Evolutionary conservation across 345 rosid genomes (phyloP).

Genomic region (Pistacia vera): DNA sequence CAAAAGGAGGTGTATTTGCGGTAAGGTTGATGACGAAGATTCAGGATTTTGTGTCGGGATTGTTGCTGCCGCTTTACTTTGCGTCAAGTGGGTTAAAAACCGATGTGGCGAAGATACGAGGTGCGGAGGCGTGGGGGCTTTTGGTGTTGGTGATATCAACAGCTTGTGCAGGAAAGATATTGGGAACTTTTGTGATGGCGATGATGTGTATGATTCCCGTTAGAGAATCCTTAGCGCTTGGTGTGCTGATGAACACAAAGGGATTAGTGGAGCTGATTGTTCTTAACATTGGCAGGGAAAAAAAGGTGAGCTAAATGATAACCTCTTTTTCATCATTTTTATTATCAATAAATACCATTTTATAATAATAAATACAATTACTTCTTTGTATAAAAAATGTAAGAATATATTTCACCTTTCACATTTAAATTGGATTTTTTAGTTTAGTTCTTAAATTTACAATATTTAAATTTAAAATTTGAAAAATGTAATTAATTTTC

Average conservation of each 20-base stretch:
- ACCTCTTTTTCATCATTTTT: too few species aligned
- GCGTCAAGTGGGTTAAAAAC: constrained; percentile 69
- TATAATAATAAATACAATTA: too few species aligned
- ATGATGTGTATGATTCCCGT: constrained; percentile 47
- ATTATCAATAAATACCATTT: too few species aligned
- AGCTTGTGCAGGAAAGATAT: constrained; percentile 56
- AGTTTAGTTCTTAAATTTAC: too few species aligned
- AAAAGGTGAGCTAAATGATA: constrained; percentile 20
- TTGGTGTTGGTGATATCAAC: constrained; percentile 46
- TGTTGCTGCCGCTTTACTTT: constrained; percentile 56
- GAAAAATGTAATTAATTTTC: too few species aligned
- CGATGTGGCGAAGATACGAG: constrained; percentile 47
- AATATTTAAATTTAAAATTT: too few species aligned
- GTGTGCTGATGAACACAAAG: constrained; percentile 66
- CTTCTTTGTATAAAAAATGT: too few species aligned
- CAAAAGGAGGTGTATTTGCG: constrained; percentile 46
- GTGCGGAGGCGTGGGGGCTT: constrained; percentile 49
- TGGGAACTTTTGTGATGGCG: constrained; percentile 49
- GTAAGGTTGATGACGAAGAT: constrained; percentile 42
- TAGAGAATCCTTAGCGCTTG: constrained; percentile 56
- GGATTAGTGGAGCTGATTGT: constrained; percentile 57
- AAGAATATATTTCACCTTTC: too few species aligned
- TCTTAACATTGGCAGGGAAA: constrained; percentile 62
- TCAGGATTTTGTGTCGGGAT: constrained; percentile 55
- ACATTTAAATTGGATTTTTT: too few species aligned